Conservation (phyloP, 2,329 filamentous ascomycete genomes). For the Nothophoma quercina region DNA sequence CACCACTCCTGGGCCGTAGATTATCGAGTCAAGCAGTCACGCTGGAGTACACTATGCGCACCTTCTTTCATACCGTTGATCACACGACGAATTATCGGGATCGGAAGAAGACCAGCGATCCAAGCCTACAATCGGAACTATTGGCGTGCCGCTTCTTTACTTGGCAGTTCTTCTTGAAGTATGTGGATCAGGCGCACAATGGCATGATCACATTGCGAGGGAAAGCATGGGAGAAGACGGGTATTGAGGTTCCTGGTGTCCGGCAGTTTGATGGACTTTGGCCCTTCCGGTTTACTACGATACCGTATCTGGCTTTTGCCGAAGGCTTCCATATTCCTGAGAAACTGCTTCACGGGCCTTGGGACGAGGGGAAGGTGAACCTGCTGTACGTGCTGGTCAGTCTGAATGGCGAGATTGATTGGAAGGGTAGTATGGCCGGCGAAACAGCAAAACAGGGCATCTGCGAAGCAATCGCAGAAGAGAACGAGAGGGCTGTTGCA, state of each 20-base stretch:
- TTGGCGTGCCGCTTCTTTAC: slow-evolving; percentile 47
- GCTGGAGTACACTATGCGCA: slow-evolving; percentile 41
- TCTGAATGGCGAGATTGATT: slow-evolving; percentile 45
- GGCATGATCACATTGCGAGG: slow-evolving; percentile 38
- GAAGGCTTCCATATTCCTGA: slow-evolving; percentile 43
- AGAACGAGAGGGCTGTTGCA: slow-evolving; percentile 42
- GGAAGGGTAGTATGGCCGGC: slow-evolving; percentile 43
- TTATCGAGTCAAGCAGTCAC: slow-evolving; percentile 39
- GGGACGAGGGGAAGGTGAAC: slow-evolving; percentile 38
- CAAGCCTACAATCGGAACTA: slow-evolving; percentile 36
- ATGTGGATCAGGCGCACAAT: slow-evolving; percentile 41
- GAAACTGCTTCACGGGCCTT: slow-evolving; percentile 48
- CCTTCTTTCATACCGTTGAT: slow-evolving; percentile 46
- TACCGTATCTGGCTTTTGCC: slow-evolving; percentile 43
- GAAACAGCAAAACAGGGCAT: slow-evolving; percentile 45
- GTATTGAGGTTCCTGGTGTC: slow-evolving; percentile 34
- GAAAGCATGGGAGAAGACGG: slow-evolving; percentile 41
- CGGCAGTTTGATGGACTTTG: slow-evolving; percentile 38
- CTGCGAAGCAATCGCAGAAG: slow-evolving; percentile 35
- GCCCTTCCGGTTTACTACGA: slow-evolving; percentile 41
- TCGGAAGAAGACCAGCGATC: slow-evolving; percentile 29
- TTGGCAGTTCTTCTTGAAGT: slow-evolving; percentile 45
- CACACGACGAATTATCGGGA: slow-evolving; percentile 36
- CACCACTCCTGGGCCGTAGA: slow-evolving; percentile 39
- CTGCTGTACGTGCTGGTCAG: slow-evolving; percentile 46